These are phyloP conservation scores for Vitis hybrid DNA, from an alignment of 177 flowering plant genomes.

Conservation along the genomic window DNA sequence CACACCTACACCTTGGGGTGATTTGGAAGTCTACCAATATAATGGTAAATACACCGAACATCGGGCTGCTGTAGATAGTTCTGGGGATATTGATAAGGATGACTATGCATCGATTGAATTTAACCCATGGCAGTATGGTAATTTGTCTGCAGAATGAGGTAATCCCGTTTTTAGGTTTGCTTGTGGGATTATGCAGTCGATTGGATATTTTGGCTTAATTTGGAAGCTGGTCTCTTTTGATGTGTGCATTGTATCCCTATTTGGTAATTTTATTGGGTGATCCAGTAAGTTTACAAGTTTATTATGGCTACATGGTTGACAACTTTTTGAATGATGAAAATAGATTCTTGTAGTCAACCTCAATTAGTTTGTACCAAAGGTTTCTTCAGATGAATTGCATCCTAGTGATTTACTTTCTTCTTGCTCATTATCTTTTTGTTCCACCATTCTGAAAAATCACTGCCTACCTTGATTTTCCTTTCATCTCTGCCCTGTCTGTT, in stretches of 20 bases:
- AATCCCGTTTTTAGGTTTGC: neutral
- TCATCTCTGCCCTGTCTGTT: too few species aligned
- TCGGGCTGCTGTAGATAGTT: constrained; percentile 36
- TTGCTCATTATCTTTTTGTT: too few species aligned
- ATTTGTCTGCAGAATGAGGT: constrained; percentile 28
- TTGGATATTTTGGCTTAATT: constrained; percentile 9
- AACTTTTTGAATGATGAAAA: too few species aligned
- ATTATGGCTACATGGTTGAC: too few species aligned
- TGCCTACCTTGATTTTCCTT: too few species aligned
- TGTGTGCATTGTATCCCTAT: constrained; percentile 7
- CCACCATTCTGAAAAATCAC: too few species aligned
- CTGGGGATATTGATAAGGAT: constrained; percentile 23
- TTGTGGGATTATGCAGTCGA: constrained; percentile 5
- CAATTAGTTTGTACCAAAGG: too few species aligned
- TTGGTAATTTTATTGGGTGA: neutral
- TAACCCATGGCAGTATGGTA: constrained; percentile 67
- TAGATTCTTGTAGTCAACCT: too few species aligned
- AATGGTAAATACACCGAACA: constrained; percentile 51
- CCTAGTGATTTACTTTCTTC: too few species aligned
- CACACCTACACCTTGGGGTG: constrained; percentile 64
- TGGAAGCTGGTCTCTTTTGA: neutral
- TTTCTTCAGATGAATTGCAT: too few species aligned
- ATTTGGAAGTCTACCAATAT: constrained; percentile 53
- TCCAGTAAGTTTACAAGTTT: neutral
- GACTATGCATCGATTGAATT: constrained; percentile 42